Evolutionary conservation across 495 filamentous ascomycete genomes (phyloP), one percentile per base, ranked within the genome.

Genomic region (Hypoxylon lienhwacheense): DNA sequence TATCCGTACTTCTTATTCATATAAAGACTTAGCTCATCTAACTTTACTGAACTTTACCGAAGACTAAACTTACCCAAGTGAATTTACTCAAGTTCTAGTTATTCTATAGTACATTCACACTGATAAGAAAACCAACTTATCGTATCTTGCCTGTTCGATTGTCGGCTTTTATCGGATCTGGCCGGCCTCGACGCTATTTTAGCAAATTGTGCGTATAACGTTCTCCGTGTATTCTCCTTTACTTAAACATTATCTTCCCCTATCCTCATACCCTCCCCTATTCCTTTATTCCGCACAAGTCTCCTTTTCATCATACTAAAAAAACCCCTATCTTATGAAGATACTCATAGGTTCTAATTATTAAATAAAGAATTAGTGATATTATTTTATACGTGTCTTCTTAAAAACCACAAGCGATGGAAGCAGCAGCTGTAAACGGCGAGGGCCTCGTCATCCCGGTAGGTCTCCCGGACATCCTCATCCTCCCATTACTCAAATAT

Each of bases 401-500:
- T n/a, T 12, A 8, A 25, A 8, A 47, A 54, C n/a, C n/a, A 29
- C 8, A 56, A 59, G n/a, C 11, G 7, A 77, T 78, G 74, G 71
- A 73, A 35, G 66, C 74, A 19, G 77, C 81, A 6, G 86, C 81
- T 5, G 85, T 90, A 10, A 76, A 81, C 28, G 78, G 80, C 47
- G 83, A 88, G 42, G 82, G 81, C 28, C 76, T 90, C 16, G 70
- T 81, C 52, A 90, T 90, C 65, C 85, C 87, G 12, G 86, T 89
- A 75, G 65, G 70, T 69, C 35, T 29, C 37, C 22, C 32, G 10
- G 34, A 25, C 11, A 15, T 36, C 21, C 7, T 17, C 11, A 14
- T 12, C 19, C 1, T 32, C 14, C 15, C 17, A 12, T 11, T 14
- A n/a, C 11, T 22, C 22, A 15, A 58, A 4, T 19, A 28, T 11